Conservation (phyloP, 805 yeast genomes). For the Ogataea thermomethanolica region DNA sequence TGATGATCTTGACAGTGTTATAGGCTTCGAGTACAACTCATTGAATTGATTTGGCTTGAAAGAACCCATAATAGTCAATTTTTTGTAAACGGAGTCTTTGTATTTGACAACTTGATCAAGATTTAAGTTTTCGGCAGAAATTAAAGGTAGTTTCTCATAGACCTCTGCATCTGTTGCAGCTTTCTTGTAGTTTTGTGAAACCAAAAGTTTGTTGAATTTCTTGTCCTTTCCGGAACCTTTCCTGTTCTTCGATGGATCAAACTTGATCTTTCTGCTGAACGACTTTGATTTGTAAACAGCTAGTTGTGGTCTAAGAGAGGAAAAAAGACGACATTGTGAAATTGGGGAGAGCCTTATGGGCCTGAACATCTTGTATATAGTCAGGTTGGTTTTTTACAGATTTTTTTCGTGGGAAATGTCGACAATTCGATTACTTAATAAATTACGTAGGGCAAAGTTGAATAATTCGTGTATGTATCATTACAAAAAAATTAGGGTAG, state of each 20-base stretch:
- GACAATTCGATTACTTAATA: slow-evolving; percentile 3
- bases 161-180: slow-evolving; percentile 22
- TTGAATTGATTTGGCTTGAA: slow-evolving; percentile 66
- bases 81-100: slow-evolving; percentile 38
- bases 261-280: slow-evolving; percentile 26
- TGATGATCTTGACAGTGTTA: slow-evolving; percentile 52
- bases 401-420: slow-evolving; percentile 3
- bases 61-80: slow-evolving; percentile 53
- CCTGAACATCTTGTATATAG: slow-evolving; percentile 1
- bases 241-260: slow-evolving; percentile 25
- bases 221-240: slow-evolving; percentile 34
- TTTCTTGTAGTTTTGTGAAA: slow-evolving; percentile 24
- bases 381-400: slow-evolving; percentile 1
- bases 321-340: slow-evolving; percentile 13
- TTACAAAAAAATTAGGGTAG: background rate
- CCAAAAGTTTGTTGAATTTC: slow-evolving; percentile 25
- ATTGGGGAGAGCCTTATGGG: background rate
- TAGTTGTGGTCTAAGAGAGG: slow-evolving; percentile 7
- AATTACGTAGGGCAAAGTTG: background rate
- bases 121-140: slow-evolving; percentile 15
- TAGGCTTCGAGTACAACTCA: slow-evolving; percentile 60
- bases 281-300: slow-evolving; percentile 31
- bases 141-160: slow-evolving; percentile 18
- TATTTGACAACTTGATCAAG: slow-evolving; percentile 38
- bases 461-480: slow-evolving; percentile 1